These are phyloP conservation scores for Paraphaeosphaeria minitans DNA, from an alignment of 2,329 filamentous ascomycete genomes.

Conservation along the genomic window DNA sequence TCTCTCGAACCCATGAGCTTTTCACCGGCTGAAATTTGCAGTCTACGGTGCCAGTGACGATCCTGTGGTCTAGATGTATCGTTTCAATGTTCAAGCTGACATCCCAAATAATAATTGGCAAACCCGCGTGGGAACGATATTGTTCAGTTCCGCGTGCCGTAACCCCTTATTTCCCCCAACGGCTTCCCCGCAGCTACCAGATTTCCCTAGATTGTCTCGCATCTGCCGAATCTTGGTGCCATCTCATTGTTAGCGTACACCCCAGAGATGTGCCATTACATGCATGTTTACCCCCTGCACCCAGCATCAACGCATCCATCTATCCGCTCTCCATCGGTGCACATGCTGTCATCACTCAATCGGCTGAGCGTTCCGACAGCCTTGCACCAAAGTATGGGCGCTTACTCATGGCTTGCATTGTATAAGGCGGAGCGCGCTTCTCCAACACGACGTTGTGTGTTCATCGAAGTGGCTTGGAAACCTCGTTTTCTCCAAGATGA, in stretches of 20 bases:
- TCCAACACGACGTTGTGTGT: slow-evolving; percentile 1
- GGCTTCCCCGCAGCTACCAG: slow-evolving; percentile 25
- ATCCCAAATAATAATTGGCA: not conserved
- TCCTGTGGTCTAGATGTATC: not conserved
- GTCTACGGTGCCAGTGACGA: not conserved
- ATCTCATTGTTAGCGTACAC: slow-evolving; percentile 17
- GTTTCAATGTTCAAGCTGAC: not conserved
- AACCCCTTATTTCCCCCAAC: slow-evolving; percentile 1
- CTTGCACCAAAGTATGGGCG: slow-evolving; percentile 9
- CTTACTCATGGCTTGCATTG: slow-evolving; percentile 10
- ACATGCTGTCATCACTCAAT: slow-evolving; percentile 15
- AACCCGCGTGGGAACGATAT: not conserved
- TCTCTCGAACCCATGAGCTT: not conserved
- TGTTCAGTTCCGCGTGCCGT: not conserved
- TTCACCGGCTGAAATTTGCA: not conserved
- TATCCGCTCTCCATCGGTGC: slow-evolving; percentile 18
- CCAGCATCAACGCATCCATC: slow-evolving; percentile 30
- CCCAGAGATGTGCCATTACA: not conserved
- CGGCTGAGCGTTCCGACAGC: slow-evolving; percentile 19
- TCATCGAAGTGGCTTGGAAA: not conserved
- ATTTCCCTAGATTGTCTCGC: slow-evolving; percentile 18
- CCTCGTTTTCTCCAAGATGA: slow-evolving; percentile 5
- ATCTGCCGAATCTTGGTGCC: slow-evolving; percentile 31
- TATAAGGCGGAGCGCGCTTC: slow-evolving; percentile 25
- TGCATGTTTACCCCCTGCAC: slow-evolving; percentile 11